Evolutionary conservation across 371 early-diverging fungal species (phyloP).

Genomic region (Zopfochytrium polystomum): DNA sequence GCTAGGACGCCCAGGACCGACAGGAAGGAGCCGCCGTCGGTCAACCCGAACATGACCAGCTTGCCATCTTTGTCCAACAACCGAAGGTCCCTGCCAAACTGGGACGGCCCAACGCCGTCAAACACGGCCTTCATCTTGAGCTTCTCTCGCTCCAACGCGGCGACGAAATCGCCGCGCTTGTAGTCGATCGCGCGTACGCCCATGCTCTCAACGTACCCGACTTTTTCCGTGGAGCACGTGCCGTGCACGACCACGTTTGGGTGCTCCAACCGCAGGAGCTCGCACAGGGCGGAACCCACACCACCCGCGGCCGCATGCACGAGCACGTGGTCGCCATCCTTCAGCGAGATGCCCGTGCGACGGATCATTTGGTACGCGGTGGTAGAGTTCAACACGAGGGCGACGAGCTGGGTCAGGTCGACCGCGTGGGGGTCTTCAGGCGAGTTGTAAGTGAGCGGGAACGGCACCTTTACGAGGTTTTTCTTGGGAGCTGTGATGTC

Average conservation of each 20-base stretch:
- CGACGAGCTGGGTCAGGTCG: not conserved
- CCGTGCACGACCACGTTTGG: not conserved
- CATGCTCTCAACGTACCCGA: not conserved
- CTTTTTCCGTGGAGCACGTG: not conserved
- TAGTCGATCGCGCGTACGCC: not conserved
- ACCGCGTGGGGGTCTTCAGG: not conserved
- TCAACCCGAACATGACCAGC: not conserved
- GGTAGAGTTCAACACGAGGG: conserved; percentile 1
- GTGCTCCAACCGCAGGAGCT: not conserved
- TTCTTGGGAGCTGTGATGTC: no score
- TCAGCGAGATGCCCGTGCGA: not conserved
- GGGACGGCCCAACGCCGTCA: not conserved
- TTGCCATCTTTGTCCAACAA: not conserved
- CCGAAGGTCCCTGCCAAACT: not conserved
- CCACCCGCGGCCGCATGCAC: not conserved
- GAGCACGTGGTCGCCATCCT: not conserved
- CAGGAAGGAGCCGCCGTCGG: not conserved
- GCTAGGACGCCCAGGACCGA: not conserved
- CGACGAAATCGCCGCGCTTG: not conserved
- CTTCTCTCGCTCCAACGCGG: no score
- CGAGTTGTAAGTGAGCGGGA: no score
- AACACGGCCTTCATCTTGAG: no score
- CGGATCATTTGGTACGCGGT: not conserved
- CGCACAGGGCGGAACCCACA: not conserved
- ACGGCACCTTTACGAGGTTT: no score